Evolutionary conservation across 2,329 filamentous ascomycete species (phyloP).

Genomic region (Fusarium sp.): DNA sequence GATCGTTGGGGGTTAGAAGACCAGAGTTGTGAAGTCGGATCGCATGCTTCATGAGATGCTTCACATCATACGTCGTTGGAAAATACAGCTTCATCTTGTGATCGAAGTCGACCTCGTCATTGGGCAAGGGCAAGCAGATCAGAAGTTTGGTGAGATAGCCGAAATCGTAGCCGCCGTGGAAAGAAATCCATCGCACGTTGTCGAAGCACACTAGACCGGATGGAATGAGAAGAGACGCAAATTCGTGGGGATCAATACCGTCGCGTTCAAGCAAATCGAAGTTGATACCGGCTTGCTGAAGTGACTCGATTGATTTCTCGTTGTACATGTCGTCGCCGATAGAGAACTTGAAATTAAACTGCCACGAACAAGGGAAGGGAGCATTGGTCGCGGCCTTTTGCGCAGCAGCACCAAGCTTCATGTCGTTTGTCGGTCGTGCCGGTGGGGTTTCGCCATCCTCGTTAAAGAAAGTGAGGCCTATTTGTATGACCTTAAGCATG

Average conservation of each 20-base stretch:
- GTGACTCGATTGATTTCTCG: constrained; percentile 90
- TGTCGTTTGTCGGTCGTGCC: constrained; percentile 66
- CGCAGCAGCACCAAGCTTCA: constrained; percentile 51
- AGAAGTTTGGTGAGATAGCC: constrained; percentile 96
- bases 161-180: constrained; percentile 98
- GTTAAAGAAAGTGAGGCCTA: constrained; percentile 93
- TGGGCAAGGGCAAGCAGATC: constrained; percentile 82
- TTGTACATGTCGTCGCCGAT: constrained; percentile 98
- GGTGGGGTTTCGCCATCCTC: constrained; percentile 89
- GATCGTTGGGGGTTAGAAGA: constrained; percentile 72
- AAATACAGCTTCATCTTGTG: constrained; percentile 92
- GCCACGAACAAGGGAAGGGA: constrained; percentile 89
- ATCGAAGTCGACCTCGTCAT: constrained; percentile 91
- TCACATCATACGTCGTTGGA: constrained; percentile 93
- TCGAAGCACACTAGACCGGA: constrained; percentile 90
- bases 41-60: constrained; percentile 94
- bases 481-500: constrained; percentile 95
- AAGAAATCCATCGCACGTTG: constrained; percentile 94
- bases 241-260: constrained; percentile 90
- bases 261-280: constrained; percentile 85
- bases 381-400: constrained; percentile 56
- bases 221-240: constrained; percentile 88
- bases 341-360: constrained; percentile 98
- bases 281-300: constrained; percentile 92
- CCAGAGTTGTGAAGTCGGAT: constrained; percentile 74